These are phyloP conservation scores for Monosporascus sp. DNA, from an alignment of 2,329 filamentous ascomycete species.

Conservation along the genomic window DNA sequence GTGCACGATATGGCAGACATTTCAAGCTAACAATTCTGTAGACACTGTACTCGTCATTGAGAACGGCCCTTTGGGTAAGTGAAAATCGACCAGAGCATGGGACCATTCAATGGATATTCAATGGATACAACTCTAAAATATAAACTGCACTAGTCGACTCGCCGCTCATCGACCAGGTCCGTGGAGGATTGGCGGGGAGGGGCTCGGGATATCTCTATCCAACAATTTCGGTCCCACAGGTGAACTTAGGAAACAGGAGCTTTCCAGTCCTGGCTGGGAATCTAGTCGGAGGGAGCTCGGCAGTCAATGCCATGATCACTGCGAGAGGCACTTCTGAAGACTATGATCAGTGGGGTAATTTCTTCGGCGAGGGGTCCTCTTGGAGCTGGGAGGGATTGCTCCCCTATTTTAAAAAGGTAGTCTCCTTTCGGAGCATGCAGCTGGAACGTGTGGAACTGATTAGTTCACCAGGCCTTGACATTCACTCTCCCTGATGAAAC, in stretches of 20 bases:
- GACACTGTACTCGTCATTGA: slow-evolving; percentile 23
- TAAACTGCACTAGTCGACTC: slow-evolving; percentile 16
- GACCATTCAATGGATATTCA: too few relatives aligned
- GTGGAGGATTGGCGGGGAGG: slow-evolving; percentile 16
- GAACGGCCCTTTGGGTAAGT: slow-evolving; percentile 20
- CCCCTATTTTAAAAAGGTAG: slow-evolving; percentile 29
- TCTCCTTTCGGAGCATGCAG: slow-evolving; percentile 3
- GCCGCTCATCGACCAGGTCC: slow-evolving; percentile 20
- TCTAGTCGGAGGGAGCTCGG: slow-evolving; percentile 22
- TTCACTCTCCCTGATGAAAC: slow-evolving; percentile 17
- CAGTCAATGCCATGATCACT: slow-evolving; percentile 25
- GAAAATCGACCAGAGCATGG: too few relatives aligned
- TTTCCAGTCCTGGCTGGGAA: slow-evolving; percentile 18
- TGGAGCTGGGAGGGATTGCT: slow-evolving; percentile 27
- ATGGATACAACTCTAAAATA: slow-evolving; percentile 1
- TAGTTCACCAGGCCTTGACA: slow-evolving; percentile 11
- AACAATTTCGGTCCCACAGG: slow-evolving; percentile 22
- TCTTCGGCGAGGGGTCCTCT: slow-evolving; percentile 22
- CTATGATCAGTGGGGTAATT: slow-evolving; percentile 28
- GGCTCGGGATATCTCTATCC: slow-evolving; percentile 18
- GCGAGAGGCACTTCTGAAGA: slow-evolving; percentile 22
- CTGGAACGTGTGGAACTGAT: neutral
- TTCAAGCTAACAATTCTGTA: slow-evolving; percentile 4
- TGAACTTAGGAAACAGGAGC: slow-evolving; percentile 16
- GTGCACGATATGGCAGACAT: neutral